phyloP scores from a whole-genome alignment of 1,139 yeast genomes.

The Yamadazyma sp. region DNA sequence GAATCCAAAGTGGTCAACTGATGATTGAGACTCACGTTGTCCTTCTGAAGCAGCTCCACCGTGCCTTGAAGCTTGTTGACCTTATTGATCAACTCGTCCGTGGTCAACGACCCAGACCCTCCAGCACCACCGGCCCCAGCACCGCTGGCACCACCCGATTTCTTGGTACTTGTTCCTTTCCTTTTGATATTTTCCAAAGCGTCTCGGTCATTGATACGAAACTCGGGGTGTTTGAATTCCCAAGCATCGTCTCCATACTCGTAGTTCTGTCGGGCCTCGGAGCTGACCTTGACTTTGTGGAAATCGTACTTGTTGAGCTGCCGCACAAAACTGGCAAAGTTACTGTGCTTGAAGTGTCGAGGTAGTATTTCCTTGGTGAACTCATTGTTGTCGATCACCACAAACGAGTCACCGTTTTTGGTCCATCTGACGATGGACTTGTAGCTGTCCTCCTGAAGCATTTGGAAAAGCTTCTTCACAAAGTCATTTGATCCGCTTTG shows the following conservation, averaged over 20 bases:
- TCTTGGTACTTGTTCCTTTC: constrained; percentile 68
- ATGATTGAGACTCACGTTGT: constrained; percentile 38
- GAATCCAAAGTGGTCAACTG: constrained; percentile 50
- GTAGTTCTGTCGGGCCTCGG: constrained; percentile 50
- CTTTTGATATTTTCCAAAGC: constrained; percentile 77
- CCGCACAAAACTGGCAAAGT: constrained; percentile 91
- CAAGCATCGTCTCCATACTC: constrained; percentile 82
- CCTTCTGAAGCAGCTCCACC: constrained; percentile 40
- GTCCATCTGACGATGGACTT: constrained; percentile 83
- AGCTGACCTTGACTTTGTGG: constrained; percentile 78
- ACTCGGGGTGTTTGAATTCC: constrained; percentile 94
- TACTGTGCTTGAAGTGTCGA: constrained; percentile 87
- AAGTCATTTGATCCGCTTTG: constrained; percentile 66
- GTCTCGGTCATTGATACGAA: constrained; percentile 67
- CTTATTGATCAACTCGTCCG: constrained; percentile 7
- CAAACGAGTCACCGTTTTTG: constrained; percentile 76
- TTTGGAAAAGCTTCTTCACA: constrained; percentile 73
- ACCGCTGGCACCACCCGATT: constrained; percentile 11
- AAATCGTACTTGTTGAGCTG: constrained; percentile 96
- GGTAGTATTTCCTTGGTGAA: constrained; percentile 87
- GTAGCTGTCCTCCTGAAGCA: constrained; percentile 81
- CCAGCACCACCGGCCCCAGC: not conserved
- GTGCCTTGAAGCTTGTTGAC: constrained; percentile 39
- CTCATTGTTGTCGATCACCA: constrained; percentile 84
- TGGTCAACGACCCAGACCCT: not conserved